Percentiles rank a stretch among this genome's conserved stretches.
Evolutionary conservation across 2,329 filamentous ascomycete species (phyloP).

Genomic region (Paraconiothyrium sp.): DNA sequence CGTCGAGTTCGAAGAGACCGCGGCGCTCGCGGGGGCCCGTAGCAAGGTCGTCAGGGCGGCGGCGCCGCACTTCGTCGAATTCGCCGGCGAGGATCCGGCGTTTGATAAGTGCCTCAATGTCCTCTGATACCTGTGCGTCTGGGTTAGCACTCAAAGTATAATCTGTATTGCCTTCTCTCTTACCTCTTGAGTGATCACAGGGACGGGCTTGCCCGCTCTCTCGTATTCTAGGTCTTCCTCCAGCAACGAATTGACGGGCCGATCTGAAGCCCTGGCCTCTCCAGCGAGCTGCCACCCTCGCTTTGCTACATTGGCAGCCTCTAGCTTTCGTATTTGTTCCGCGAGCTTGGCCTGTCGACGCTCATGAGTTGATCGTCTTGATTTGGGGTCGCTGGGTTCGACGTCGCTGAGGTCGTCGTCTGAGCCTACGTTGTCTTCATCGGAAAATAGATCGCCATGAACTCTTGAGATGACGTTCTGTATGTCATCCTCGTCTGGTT

Average conservation of each 20-base stretch:
- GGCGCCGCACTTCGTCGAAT: conserved; percentile 89
- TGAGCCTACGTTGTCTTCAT: conserved; percentile 68
- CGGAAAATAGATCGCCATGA: conserved; percentile 87
- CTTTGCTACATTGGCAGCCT: conserved; percentile 88
- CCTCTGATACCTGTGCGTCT: conserved; percentile 70
- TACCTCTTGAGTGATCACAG: conserved; percentile 85
- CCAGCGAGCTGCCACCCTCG: conserved; percentile 90
- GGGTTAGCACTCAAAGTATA: no score
- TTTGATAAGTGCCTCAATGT: conserved; percentile 94
- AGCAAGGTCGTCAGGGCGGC: conserved; percentile 77
- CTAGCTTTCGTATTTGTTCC: conserved; percentile 90
- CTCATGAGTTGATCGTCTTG: conserved; percentile 85
- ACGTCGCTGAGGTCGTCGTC: conserved; percentile 67
- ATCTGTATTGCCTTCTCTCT: conserved; percentile 26
- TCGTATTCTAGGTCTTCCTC: conserved; percentile 97
- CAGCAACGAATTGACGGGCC: conserved; percentile 89
- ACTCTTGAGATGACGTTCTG: conserved; percentile 87
- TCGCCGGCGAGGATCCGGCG: conserved; percentile 87
- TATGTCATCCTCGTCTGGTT: conserved; percentile 68
- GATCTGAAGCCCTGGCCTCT: conserved; percentile 82
- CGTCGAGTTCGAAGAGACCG: conserved; percentile 82
- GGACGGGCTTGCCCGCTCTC: conserved; percentile 90
- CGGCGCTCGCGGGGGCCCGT: conserved; percentile 70
- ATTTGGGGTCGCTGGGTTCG: conserved; percentile 74
- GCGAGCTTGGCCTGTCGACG: conserved; percentile 83